Percentiles rank a stretch among this genome's conserved stretches.
These are phyloP conservation scores for Colletotrichum melonis DNA, from an alignment of 2,329 filamentous ascomycete species.

Conservation along the genomic window DNA sequence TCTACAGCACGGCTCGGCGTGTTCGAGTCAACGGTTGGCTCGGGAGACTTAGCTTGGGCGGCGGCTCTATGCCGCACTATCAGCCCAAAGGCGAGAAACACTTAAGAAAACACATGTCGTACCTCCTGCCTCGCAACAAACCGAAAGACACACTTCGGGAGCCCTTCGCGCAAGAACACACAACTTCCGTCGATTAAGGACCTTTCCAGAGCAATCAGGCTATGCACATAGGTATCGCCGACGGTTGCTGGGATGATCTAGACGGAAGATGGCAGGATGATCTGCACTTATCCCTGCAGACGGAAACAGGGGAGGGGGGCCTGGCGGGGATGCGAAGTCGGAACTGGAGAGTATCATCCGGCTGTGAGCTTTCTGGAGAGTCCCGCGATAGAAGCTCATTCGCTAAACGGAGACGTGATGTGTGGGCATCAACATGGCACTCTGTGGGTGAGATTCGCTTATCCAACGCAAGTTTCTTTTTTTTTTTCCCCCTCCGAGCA, in stretches of 20 bases:
- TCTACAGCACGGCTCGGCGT: conserved; percentile 8
- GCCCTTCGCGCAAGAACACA: background rate
- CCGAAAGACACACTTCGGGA: background rate
- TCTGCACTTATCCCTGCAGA: conserved; percentile 26
- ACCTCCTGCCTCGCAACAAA: background rate
- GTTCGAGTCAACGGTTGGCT: conserved; percentile 21
- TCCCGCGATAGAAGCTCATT: conserved; percentile 1
- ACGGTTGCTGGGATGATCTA: background rate
- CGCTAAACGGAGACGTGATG: background rate
- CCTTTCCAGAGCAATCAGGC: background rate
- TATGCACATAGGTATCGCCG: background rate
- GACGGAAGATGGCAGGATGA: conserved; percentile 14
- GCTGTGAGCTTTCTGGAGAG: background rate
- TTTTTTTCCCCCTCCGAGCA: background rate
- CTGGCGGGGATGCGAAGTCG: background rate
- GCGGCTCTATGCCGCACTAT: conserved; percentile 14
- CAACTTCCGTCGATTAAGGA: background rate
- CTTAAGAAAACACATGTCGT: background rate
- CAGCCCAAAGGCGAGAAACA: background rate
- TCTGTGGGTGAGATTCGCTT: conserved; percentile 5
- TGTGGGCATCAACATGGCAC: background rate
- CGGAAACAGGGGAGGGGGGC: background rate
- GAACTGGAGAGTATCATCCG: conserved; percentile 1
- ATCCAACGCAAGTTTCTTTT: conserved; percentile 14
- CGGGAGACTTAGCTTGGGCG: conserved; percentile 3